Base-by-base conservation (phyloP, 1,284 basidiomycete species). In the Malassezia sympodialis region DNA sequence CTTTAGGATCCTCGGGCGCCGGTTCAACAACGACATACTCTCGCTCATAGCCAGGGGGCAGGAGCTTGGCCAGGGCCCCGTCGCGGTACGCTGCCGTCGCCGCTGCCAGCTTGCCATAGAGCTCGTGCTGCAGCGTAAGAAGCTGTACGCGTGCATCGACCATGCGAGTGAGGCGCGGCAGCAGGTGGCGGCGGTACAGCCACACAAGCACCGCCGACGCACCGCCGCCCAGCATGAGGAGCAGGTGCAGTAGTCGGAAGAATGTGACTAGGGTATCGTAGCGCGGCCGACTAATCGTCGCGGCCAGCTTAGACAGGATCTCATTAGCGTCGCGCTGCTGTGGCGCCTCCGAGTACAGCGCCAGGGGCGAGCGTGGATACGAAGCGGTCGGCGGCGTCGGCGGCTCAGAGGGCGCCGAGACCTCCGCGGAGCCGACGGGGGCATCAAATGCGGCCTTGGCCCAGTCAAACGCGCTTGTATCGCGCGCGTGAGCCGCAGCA, bases 221-320 rank as follows among this genome's bases (percentile, higher is more conserved):
- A 10, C 64, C 66, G 42, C 70, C 70, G n/a, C 67, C 60, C 39
- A 73, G 48, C 60, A 69, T 63, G 49, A 70, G 59, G 39, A 67
- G 49, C 46, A 50, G 62, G 56, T 66, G 66, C 32, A 72, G 51
- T 4, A 61, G 59, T 14, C 66, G 58, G 53, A 71, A 71, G 49
- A 68, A 72, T 8, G 53, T 48, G 27, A 72, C 44, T n/a, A 72
- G 45, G n/a, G 66, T 66, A 27, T 71, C 59, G 44, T 72, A 72
- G 23, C 69, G 58, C 3, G 62, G 51, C 23, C 42, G 48, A 19
- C 19, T 47, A 1, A 56, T 44, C 6, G 45, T 27, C 8, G 44
- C 21, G 21, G 61, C 61, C 14, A 39, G 32, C 14, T 37, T 17
- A 2, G 37, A 24, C 1, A 57, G 31, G 8, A 57, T 55, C 31